These are phyloP conservation scores for Cercospora beticola DNA, from an alignment of 2,329 filamentous ascomycete species.

Conservation along the genomic window DNA sequence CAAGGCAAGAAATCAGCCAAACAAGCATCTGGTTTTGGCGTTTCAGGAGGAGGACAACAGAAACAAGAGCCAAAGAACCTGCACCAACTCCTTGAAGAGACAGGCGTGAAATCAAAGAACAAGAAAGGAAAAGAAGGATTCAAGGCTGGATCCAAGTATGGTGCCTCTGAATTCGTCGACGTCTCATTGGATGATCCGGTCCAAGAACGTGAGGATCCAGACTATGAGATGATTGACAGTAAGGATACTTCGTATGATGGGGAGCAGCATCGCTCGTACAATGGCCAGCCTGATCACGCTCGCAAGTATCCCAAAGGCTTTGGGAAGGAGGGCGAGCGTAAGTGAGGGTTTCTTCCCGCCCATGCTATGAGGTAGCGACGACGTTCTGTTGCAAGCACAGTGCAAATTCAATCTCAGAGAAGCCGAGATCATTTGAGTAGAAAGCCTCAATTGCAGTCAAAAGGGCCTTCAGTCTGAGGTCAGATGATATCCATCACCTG, in stretches of 20 bases:
- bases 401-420: background rate
- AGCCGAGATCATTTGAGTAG: background rate
- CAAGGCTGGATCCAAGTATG: background rate
- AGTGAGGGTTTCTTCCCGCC: background rate
- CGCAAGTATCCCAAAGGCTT: slow-evolving; percentile 24
- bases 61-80: background rate
- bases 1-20: background rate
- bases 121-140: background rate
- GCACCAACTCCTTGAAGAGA: background rate
- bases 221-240: slow-evolving; percentile 20
- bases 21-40: background rate
- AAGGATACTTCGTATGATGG: slow-evolving; percentile 14
- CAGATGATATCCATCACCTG: slow-evolving; percentile 23
- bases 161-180: slow-evolving; percentile 13
- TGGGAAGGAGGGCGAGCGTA: slow-evolving; percentile 8
- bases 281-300: slow-evolving; percentile 22
- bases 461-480: background rate
- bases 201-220: slow-evolving; percentile 12
- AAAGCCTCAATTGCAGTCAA: background rate
- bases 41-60: background rate
- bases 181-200: slow-evolving; percentile 14
- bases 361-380: background rate
- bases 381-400: background rate
- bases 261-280: slow-evolving; percentile 19
- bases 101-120: background rate